Base-by-base conservation (phyloP, 768 basidiomycete genomes). In the Sporobolomyces roseus region DNA sequence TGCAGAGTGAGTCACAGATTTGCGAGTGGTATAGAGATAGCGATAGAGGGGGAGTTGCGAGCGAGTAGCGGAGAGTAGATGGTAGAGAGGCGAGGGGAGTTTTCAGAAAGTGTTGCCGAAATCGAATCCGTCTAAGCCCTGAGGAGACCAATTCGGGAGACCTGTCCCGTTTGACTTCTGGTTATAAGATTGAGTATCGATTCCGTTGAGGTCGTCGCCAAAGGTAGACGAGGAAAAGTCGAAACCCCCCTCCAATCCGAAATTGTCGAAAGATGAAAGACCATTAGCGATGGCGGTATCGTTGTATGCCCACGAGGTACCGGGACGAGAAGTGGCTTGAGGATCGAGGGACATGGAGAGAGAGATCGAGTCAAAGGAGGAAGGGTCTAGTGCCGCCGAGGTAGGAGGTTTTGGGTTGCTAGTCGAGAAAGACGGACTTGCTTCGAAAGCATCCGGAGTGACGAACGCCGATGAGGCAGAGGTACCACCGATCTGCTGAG, bases 281-380 rank as follows among this genome's bases (percentile, higher is more conserved):
- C 38, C 56, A 41, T 43, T 58, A 38, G 56, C 25, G 13, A 41
- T 29, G 2, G 41, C 25, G 8, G n/a, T 10, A 5, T 58, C 38
- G 21, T 58, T 38, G 2, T 29, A 6, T 10, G 56, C 43, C 56
- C 56, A 58, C 27, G 56, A 58, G 3, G 56, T 43, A 5, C 56
- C 41, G 27, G 56, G 56, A 8, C 56, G 56, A 5, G 56, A 58
- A n/a, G 38, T 29, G 2, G 19, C 25, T 2, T 7, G 10, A 23
- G 38, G 56, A 32, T 58, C 56, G 56, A 58, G 56, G 4, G 62
- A 53, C 36, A 53, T 30, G 1, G 48, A 50, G 19, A 63, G 62
- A 16, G 62, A 46, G 43, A 63, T 35, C 30, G 62, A 52, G 41
- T 41, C 56, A 41, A 58, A 6, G 8, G 62, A 27, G 2, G 48